A percentile compares a stretch with the other conserved stretches of the same genome.
Evolutionary conservation across 495 filamentous ascomycete species (phyloP).

Genomic region (Polyplosphaeria fusca): DNA sequence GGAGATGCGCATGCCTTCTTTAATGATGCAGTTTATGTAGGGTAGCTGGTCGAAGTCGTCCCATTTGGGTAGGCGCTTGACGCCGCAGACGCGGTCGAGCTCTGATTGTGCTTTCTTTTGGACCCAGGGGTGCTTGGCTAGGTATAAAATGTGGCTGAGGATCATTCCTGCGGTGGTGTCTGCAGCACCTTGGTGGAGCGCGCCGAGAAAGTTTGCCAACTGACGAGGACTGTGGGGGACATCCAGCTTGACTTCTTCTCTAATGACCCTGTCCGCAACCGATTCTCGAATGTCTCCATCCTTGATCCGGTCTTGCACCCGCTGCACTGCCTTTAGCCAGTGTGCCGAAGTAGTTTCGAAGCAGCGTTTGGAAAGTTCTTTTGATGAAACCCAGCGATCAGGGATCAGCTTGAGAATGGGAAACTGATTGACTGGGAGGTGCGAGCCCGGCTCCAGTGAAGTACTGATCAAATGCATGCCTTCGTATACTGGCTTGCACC

Average conservation of each 20-base stretch:
- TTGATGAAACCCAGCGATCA: conserved; percentile 2
- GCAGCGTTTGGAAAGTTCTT: background rate
- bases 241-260: background rate
- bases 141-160: conserved; percentile 4
- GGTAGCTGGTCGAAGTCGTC: conserved; percentile 43
- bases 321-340: conserved; percentile 5
- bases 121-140: conserved; percentile 27
- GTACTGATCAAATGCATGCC: conserved; percentile 3
- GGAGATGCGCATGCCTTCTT: conserved; percentile 44
- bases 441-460: conserved; percentile 6
- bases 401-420: conserved; percentile 20
- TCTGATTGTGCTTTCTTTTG: conserved; percentile 32
- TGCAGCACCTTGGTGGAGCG: conserved; percentile 3
- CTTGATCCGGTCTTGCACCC: background rate
- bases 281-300: conserved; percentile 13
- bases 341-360: background rate
- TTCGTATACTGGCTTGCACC: conserved; percentile 11
- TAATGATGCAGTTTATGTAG: conserved; percentile 45
- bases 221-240: background rate
- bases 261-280: conserved; percentile 5
- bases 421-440: conserved; percentile 19
- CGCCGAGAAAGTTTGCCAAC: conserved; percentile 12
- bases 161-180: conserved; percentile 11
- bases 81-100: conserved; percentile 36
- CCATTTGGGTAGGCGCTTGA: conserved; percentile 41